phyloP scores from a whole-genome alignment of 257 asterid genomes.

The Eucommia ulmoides region DNA sequence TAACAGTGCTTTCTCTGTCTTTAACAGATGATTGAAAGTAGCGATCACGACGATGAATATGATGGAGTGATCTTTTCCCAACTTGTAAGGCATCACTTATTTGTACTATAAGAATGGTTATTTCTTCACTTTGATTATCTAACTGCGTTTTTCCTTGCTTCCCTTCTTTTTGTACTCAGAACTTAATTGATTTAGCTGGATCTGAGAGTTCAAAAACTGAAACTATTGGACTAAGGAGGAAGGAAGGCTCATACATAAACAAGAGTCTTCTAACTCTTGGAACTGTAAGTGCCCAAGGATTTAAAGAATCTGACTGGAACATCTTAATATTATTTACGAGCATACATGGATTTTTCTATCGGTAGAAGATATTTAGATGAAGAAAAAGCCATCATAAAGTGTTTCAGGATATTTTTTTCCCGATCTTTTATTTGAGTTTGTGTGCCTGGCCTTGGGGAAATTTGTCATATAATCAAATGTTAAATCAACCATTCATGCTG shows the following conservation, averaged over 20 bases:
- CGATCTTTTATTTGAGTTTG: too few species aligned
- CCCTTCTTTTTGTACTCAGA: constrained; percentile 30
- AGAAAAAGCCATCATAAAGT: too few species aligned
- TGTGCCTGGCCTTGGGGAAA: too few species aligned
- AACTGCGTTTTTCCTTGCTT: not conserved
- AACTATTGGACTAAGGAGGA: constrained; percentile 21
- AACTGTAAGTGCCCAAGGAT: constrained; percentile 49
- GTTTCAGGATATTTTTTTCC: too few species aligned
- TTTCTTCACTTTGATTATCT: not conserved
- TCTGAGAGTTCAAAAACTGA: constrained; percentile 76
- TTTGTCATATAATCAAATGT: too few species aligned
- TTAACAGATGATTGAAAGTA: constrained; percentile 92
- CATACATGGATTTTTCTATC: too few species aligned
- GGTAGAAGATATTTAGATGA: too few species aligned
- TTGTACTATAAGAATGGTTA: not conserved
- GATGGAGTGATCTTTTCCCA: constrained; percentile 97
- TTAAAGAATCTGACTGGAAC: too few species aligned
- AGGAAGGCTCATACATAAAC: constrained; percentile 95
- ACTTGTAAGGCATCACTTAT: constrained; percentile 43
- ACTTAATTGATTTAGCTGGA: constrained; percentile 92
- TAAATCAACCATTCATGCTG: not conserved
- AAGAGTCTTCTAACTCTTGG: constrained; percentile 98
- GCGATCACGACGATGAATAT: constrained; percentile 88
- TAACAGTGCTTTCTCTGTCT: constrained; percentile 9
- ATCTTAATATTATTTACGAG: too few species aligned